phyloP scores from a whole-genome alignment of 371 early-diverging fungal genomes.

The Mortierella sp. region DNA sequence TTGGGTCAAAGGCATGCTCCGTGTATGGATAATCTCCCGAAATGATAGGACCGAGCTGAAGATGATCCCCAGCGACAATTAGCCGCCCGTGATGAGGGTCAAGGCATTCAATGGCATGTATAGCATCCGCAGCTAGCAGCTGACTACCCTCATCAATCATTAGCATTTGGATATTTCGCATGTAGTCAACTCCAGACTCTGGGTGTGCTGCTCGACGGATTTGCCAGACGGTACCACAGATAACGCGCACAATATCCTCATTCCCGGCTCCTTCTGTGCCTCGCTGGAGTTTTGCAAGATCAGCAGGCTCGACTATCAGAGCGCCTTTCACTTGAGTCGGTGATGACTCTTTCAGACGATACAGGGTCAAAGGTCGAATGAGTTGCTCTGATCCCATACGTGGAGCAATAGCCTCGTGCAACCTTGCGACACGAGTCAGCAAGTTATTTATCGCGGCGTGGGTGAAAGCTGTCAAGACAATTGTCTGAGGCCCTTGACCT shows the following conservation, averaged over 20 bases:
- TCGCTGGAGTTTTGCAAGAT: constrained; percentile 16
- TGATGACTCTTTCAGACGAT: constrained; percentile 27
- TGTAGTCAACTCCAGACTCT: constrained; percentile 45
- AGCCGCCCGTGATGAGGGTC: constrained; percentile 58
- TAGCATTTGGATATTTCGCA: constrained; percentile 60
- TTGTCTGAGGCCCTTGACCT: constrained; percentile 57
- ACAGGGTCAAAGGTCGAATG: constrained; percentile 28
- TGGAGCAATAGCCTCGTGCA: constrained; percentile 52
- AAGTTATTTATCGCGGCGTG: constrained; percentile 66
- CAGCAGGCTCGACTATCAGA: constrained; percentile 11
- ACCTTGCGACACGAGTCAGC: constrained; percentile 56
- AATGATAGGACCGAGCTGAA: constrained; percentile 72
- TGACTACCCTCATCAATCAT: constrained; percentile 73
- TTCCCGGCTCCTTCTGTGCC: constrained; percentile 7
- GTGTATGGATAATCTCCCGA: constrained; percentile 61
- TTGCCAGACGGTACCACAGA: constrained; percentile 71
- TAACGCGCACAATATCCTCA: constrained; percentile 45
- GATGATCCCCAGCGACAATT: constrained; percentile 71
- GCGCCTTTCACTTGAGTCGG: constrained; percentile 10
- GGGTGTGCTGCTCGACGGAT: constrained; percentile 60
- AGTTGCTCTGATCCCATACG: constrained; percentile 19
- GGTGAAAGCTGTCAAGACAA: constrained; percentile 70
- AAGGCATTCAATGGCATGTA: constrained; percentile 62
- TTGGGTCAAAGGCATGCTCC: constrained; percentile 55
- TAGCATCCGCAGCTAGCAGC: constrained; percentile 63